Conservation (phyloP, 768 basidiomycete genomes). For the Mycena belliarum region DNA sequence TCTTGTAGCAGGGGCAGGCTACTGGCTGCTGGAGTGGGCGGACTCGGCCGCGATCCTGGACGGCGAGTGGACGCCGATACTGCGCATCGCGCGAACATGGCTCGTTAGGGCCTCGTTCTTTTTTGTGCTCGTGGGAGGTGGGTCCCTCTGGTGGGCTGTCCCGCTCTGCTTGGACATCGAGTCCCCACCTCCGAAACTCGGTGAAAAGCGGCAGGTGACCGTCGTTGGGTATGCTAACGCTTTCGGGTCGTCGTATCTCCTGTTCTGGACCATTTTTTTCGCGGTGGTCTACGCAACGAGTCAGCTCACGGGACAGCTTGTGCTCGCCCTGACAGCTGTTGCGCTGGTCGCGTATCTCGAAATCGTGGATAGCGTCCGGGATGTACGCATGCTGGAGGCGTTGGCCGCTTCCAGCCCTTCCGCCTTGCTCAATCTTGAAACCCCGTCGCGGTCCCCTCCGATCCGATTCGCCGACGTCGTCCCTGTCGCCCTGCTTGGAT, state of each 20-base stretch:
- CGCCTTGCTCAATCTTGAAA: constrained; percentile 37
- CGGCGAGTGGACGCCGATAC: constrained; percentile 36
- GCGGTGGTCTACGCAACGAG: constrained; percentile 62
- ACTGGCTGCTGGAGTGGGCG: constrained; percentile 84
- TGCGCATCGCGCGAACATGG: constrained; percentile 60
- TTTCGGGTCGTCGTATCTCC: constrained; percentile 83
- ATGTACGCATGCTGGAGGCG: constrained; percentile 58
- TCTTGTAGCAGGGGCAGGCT: constrained; percentile 58
- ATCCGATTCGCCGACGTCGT: constrained; percentile 67
- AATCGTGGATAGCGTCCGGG: constrained; percentile 77
- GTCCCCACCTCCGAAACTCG: constrained; percentile 23
- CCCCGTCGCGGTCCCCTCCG: constrained; percentile 32
- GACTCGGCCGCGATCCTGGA: constrained; percentile 57
- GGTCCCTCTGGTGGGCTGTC: constrained; percentile 66
- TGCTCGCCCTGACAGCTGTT: constrained; percentile 61
- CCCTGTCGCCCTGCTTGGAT: constrained; percentile 73
- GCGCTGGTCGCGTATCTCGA: constrained; percentile 80
- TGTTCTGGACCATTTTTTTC: constrained; percentile 76
- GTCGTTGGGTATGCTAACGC: constrained; percentile 89
- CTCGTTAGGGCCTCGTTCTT: constrained; percentile 59
- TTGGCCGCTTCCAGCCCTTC: constrained; percentile 53
- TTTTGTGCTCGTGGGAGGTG: constrained; percentile 53
- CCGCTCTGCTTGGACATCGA: constrained; percentile 71
- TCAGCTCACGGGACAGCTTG: constrained; percentile 83
- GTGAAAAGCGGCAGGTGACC: constrained; percentile 44